Evolutionary conservation across 441 rosid species (phyloP), one percentile per base, ranked within the genome.

Genomic region (Theobroma grandiflorum): DNA sequence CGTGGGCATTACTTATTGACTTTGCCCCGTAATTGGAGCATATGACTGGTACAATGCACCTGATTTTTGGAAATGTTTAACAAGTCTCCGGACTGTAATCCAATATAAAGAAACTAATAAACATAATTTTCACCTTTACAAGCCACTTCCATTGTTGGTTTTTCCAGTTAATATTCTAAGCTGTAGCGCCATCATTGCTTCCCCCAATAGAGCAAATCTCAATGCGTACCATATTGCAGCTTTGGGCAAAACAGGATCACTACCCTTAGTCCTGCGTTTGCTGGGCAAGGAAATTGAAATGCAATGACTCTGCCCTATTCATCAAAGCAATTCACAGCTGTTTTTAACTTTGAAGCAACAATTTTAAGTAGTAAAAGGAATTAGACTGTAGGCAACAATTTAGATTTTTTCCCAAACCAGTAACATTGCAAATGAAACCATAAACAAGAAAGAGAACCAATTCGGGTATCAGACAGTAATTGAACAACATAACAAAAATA

Each of bases 401-500:
- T 14, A 12, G 7, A 12, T 6, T 35, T 63, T 66, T 66, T 26
- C 15, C 50, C 12, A 40, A 16, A n/a, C 31, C 15, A 52, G 26
- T 43, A 11, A 12, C 31, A 47, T 20, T 59, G 43, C 40, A 33
- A 35, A 9, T 7, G 6, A 67, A 22, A 18, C 52, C n/a, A 9
- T 47, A 7, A 63, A 11, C 38, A 61, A 0, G 12, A 35, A n/a
- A 42, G 22, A 38, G 10, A 26, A 68, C n/a, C 12, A 9, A 43
- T 38, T 66, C 68, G 10, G 40, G 52, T 57, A 42, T 68, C 31
- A 67, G 50, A 35, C 75, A 47, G 42, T 52, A 50, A 15, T 47
- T 64, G 43, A 33, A 45, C 42, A 70, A 76, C 67, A 42, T 10
- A 81, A 62, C 81, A 81, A 75, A 83, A 79, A 72, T 55, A 82